Percentiles rank a stretch among this genome's conserved stretches.
These are phyloP conservation scores for Lecanosticta acicola DNA, from an alignment of 2,329 filamentous ascomycete species.

Conservation along the genomic window DNA sequence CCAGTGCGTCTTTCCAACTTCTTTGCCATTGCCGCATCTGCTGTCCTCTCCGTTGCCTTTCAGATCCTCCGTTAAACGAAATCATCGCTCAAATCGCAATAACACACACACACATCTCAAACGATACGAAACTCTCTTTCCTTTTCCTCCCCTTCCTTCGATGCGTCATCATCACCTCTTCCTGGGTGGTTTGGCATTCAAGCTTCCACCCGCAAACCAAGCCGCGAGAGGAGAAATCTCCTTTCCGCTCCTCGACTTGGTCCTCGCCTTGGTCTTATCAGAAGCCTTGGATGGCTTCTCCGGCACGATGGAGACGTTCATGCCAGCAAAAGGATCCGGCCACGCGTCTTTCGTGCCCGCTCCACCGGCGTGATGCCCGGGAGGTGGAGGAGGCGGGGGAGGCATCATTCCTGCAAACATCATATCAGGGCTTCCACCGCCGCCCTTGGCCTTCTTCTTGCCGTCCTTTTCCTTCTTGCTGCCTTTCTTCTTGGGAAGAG, in stretches of 20 bases:
- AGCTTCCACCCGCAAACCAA: slow-evolving; percentile 26
- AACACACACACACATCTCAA: too few species aligned
- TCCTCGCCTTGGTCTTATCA: slow-evolving; percentile 15
- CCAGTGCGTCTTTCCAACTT: too few species aligned
- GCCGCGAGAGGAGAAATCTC: slow-evolving; percentile 23
- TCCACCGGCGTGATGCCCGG: not conserved
- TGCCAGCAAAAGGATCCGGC: slow-evolving; percentile 16
- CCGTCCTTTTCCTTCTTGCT: slow-evolving; percentile 17
- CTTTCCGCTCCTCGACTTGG: slow-evolving; percentile 23
- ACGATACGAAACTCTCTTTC: not conserved
- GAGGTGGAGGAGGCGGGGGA: slow-evolving; percentile 1
- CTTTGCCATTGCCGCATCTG: too few species aligned
- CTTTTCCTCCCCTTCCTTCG: not conserved
- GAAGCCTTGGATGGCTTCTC: not conserved
- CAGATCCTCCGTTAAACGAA: not conserved
- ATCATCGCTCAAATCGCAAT: not conserved
- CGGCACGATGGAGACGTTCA: slow-evolving; percentile 8
- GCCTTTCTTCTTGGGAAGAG: slow-evolving; percentile 16
- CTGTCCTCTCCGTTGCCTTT: not conserved
- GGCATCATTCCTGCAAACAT: slow-evolving; percentile 8
- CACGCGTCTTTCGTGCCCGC: slow-evolving; percentile 11
- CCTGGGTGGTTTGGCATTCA: slow-evolving; percentile 14
- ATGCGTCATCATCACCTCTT: too few species aligned
- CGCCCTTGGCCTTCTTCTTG: slow-evolving; percentile 13
- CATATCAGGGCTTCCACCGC: slow-evolving; percentile 15